phyloP scores from a whole-genome alignment of 2,329 filamentous ascomycete genomes.

The Polytolypa hystricis region DNA sequence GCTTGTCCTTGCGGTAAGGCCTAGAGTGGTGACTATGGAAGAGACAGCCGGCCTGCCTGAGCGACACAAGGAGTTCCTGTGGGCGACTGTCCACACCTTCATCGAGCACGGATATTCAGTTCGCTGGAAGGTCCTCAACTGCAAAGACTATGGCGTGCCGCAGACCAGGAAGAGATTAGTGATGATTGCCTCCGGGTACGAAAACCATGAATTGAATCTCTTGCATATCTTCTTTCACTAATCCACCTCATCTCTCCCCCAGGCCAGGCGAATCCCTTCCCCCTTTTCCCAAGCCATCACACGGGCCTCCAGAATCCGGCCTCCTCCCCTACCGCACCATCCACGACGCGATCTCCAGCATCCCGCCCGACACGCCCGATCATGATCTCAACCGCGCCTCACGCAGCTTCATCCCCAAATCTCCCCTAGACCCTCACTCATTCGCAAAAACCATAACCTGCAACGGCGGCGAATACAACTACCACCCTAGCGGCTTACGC shows the following conservation, averaged over 20 bases:
- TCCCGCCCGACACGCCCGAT: conserved; percentile 31
- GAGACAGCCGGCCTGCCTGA: conserved; percentile 61
- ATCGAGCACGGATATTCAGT: conserved; percentile 57
- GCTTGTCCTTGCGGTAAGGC: conserved; percentile 48
- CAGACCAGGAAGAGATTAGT: conserved; percentile 40
- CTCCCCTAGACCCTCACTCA: conserved; percentile 37
- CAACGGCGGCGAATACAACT: conserved; percentile 46
- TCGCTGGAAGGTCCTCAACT: conserved; percentile 52
- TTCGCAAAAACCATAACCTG: conserved; percentile 54
- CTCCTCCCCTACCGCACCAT: conserved; percentile 32
- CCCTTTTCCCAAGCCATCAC: conserved; percentile 51
- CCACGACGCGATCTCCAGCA: conserved; percentile 27
- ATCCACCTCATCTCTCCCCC: too few species aligned
- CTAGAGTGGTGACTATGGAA: conserved; percentile 65
- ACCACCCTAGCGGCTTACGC: conserved; percentile 54
- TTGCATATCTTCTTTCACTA: conserved; percentile 2
- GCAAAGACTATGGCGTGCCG: conserved; percentile 39
- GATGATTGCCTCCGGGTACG: conserved; percentile 44
- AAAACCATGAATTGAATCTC: conserved; percentile 7
- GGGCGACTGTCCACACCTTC: conserved; percentile 51
- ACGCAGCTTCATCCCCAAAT: conserved; percentile 17
- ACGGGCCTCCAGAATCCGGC: conserved; percentile 28
- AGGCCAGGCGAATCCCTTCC: conserved; percentile 63
- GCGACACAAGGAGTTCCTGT: conserved; percentile 46
- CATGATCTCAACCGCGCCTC: conserved; percentile 28